Base-by-base conservation (phyloP, 371 early-diverging fungal genomes). In the Saksenaea oblongispora region DNA sequence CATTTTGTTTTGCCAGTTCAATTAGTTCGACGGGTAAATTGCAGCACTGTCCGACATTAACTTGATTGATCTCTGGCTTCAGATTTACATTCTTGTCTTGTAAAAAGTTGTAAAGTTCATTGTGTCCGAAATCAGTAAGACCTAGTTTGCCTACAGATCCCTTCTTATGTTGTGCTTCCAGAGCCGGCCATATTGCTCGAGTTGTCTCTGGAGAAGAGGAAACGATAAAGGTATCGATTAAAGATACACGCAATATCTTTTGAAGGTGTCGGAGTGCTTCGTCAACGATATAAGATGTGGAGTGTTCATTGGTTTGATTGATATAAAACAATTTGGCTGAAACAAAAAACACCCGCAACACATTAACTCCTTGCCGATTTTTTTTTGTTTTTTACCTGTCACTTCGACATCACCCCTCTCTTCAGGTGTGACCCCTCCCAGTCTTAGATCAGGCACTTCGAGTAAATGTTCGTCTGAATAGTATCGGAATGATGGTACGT, bases 381-480 rank as follows among this genome's bases (percentile, higher is more conserved):
- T 2, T 10, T 13, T 34, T 10, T 39, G 14, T 54, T 59, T 15
- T 41, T 54, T 64, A 78, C 86, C 86, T 63, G 86, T 86, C 24
- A 86, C 78, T 60, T 86, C 84, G 14, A 83, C 78, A 57, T 80
- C 72, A 37, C 73, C 59, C 26, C 84, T 74, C 51, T 83, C 84
- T 17, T 78, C 80, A 22, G 73, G 66, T 5, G 67, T 63, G 51
- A 78, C 74, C 54, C 76, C 78, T 37, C 68, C 70, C 8, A 64
- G 59, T 65, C 75, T 73, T n/a, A 78, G 62, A 66, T 78, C 77
- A 56, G 82, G 82, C 1, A 78, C 72, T 70, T 78, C 75, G 13
- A 81, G 58, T 15, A 76, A 44, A 14, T 58, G 53, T 41, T 65
- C 63, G 1, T 63, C 60, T 47, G 57, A 54, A 14, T 61, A 66